A percentile compares a stretch with the other conserved stretches of the same genome.
Evolutionary conservation across 345 rosid species (phyloP).

Genomic region (Populus deltoides): DNA sequence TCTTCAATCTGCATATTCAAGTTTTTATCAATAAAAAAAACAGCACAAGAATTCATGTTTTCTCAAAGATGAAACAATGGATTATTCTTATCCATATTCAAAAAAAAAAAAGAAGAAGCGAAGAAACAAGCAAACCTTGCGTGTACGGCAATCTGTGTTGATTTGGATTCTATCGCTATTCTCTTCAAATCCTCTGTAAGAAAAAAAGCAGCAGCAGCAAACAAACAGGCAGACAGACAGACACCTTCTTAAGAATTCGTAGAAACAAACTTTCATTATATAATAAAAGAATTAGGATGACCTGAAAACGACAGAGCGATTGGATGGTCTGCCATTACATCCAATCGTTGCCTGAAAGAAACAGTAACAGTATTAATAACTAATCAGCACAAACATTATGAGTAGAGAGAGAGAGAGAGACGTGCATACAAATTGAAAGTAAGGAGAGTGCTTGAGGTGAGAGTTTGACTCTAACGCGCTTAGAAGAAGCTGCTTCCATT

Average conservation of each 20-base stretch:
- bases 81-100: not conserved
- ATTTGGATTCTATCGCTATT: slow-evolving; percentile 55
- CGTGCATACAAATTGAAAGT: slow-evolving; percentile 53
- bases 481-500: slow-evolving; percentile 87
- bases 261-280: not conserved
- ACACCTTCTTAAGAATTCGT: not conserved
- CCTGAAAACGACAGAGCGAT: slow-evolving; percentile 90
- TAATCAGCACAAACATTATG: not conserved
- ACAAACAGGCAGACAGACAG: not conserved
- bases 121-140: slow-evolving; percentile 45
- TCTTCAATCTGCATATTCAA: slow-evolving; percentile 62
- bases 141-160: slow-evolving; percentile 65
- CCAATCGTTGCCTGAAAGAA: slow-evolving; percentile 71
- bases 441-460: slow-evolving; percentile 63
- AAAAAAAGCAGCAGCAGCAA: not conserved
- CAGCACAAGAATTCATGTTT: not conserved
- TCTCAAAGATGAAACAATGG: not conserved
- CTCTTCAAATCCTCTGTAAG: slow-evolving; percentile 75
- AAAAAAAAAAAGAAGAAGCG: not conserved
- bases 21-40: not conserved
- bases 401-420: not conserved
- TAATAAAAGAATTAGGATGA: not conserved
- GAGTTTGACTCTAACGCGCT: slow-evolving; percentile 64
- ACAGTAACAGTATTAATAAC: not conserved
- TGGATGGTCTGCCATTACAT: slow-evolving; percentile 69